A percentile compares a stretch with the other conserved stretches of the same genome.
phyloP scores from a whole-genome alignment of 164 flowering plant genomes.

The Berberis thunbergii region DNA sequence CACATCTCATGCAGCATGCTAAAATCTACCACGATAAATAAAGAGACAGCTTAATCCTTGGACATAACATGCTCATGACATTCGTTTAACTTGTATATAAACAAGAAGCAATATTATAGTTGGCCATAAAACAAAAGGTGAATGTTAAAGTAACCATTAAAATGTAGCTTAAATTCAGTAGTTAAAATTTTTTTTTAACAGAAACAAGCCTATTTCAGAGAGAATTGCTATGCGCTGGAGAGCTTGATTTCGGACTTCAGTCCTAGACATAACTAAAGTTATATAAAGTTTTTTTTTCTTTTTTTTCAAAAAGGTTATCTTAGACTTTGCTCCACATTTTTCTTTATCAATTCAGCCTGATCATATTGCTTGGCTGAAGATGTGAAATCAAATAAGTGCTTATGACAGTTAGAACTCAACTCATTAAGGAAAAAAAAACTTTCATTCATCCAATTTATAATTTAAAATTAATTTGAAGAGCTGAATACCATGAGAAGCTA shows the following conservation, averaged over 20 bases:
- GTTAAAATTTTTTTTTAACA: too few species aligned
- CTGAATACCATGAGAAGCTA: slow-evolving; percentile 49
- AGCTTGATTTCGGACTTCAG: too few species aligned
- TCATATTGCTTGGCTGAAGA: not conserved
- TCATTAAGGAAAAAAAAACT: not conserved
- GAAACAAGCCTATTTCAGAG: too few species aligned
- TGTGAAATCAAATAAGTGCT: not conserved
- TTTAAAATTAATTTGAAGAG: not conserved
- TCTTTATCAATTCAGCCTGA: too few species aligned
- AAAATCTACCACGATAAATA: not conserved
- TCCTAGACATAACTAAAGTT: too few species aligned
- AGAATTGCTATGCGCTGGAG: too few species aligned
- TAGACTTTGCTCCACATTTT: too few species aligned
- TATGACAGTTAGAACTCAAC: not conserved
- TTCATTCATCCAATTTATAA: not conserved
- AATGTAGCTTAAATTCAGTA: too few species aligned
- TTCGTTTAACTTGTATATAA: not conserved
- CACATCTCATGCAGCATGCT: not conserved
- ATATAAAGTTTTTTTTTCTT: too few species aligned
- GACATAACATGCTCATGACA: not conserved
- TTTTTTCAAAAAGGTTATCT: too few species aligned
- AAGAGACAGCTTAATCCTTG: not conserved
- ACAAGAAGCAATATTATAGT: not conserved
- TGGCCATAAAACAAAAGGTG: not conserved
- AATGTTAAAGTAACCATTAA: too few species aligned